Evolutionary conservation across 2,329 filamentous ascomycete species (phyloP), one percentile per base, ranked within the genome.

Genomic region (Aspergillus caelatus): DNA sequence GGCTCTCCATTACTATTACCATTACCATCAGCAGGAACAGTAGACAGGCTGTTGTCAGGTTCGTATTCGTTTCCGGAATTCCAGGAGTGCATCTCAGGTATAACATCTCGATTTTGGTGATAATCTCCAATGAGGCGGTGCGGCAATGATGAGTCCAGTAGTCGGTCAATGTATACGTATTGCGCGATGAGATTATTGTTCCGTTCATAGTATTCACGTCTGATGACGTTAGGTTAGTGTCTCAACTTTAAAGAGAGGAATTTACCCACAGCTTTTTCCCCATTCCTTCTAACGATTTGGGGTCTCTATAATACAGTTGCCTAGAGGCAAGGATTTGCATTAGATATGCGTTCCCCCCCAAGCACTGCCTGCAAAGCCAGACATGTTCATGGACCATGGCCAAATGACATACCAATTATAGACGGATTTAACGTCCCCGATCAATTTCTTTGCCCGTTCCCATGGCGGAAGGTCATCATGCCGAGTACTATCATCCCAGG

Each of bases 121-220:
- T 97, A 97, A 78, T 97, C 94, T 74, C 96, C 94, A 62, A 98
- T 88, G 52, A 98, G 83, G 71, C 94, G 90, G 74, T 96, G 94
- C 2, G 94, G 94, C n/a, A 97, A 86, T 34, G 92, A 94, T 10
- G 93, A 97, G 79, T 97, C 93, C 65, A 98, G 85, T 62, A 98
- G 83, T 58, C 90, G 88, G 79, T 97, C 94, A 71, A 97, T 97
- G 76, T 96, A 97, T 67, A 96, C 84, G 76, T 97, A 98, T 75
- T 96, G 91, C 76, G 95, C 91, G 63, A 98, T 88, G 50, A 97
- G 83, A 69, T 89, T 89, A 79, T 98, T 98, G 74, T 89, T 94
- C 50, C 92, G 88, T 81, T 96, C 90, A 74, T 98, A 96, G 80
- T 97, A 97, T 72, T 89, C 75, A 54, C 93, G 91, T 64, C 88